Percentiles rank a stretch among this genome's conserved stretches.
These are phyloP conservation scores for Naegleria lovaniensis DNA, from an alignment of 208 protist species.

Conservation along the genomic window DNA sequence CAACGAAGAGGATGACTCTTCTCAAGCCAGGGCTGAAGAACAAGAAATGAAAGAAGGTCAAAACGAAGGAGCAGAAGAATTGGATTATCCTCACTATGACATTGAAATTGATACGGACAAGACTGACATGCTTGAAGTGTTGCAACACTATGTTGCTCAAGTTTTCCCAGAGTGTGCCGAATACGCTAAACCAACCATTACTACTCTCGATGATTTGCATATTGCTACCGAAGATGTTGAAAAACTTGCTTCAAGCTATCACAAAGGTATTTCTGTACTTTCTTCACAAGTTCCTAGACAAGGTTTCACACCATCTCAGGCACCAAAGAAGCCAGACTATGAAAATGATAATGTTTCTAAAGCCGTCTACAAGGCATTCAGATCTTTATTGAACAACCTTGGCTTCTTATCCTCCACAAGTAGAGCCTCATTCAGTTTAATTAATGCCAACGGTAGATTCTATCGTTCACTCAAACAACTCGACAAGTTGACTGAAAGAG, in stretches of 20 bases:
- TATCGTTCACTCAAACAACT: background rate
- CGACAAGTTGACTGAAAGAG: slow-evolving; percentile 28
- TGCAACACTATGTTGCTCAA: slow-evolving; percentile 20
- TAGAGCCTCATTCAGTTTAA: background rate
- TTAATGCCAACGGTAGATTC: background rate
- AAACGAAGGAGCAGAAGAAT: background rate
- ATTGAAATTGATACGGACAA: slow-evolving; percentile 22
- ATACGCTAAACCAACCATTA: background rate
- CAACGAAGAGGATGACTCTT: background rate
- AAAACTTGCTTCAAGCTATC: too few species aligned
- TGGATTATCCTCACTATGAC: slow-evolving; percentile 19
- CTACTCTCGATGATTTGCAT: background rate
- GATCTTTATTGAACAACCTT: background rate
- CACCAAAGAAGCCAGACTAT: background rate
- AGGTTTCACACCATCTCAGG: background rate
- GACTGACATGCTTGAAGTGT: slow-evolving; percentile 23
- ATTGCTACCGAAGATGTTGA: background rate
- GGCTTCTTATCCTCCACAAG: background rate
- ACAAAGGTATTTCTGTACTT: too few species aligned
- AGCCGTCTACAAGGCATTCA: slow-evolving; percentile 4
- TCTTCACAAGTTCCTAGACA: background rate
- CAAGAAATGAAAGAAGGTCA: background rate
- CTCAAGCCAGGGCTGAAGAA: background rate
- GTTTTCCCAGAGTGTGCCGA: slow-evolving; percentile 12
- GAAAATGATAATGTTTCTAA: background rate